Evolutionary conservation across 495 filamentous ascomycete species (phyloP), one percentile per base, ranked within the genome.

Genomic region (Neurospora sp.): DNA sequence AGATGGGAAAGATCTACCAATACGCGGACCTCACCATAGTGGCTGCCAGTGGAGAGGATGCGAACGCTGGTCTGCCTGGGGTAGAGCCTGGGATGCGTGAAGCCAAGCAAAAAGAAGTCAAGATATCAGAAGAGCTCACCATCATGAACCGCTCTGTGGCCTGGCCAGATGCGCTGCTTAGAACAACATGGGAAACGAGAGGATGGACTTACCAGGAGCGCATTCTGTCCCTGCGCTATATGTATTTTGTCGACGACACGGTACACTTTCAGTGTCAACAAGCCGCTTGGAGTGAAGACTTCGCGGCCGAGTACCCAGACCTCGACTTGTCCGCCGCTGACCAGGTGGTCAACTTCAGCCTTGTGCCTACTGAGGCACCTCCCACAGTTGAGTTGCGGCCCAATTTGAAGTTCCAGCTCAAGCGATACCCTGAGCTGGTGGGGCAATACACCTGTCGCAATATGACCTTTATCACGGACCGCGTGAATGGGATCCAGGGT

Each of bases 1-100:
- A 40, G 40, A 16, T 82, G 76, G 77, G 81, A 78, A 70, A 37
- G 73, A 42, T 69, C 44, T 10, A 59, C 73, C 23, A 38, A 9
- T 66, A 69, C 71, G 69, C 44, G 23, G n/a, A 41, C 69, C 62
- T 75, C 7, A 46, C 46, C 66, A 54, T 73, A 31, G n/a, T 72
- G 18, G 71, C 54, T 35, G 31, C 48, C 12, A 42, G 62, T 11
- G 73, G 40, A n/a, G 14, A 16, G 10, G 38, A 72, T 37, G 54
- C 54, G 14, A 66, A 66, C 14, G 54, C 54, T 66, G 54, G 54
- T 18, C 31, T 66, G 27, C 54, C 54, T 18, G 54, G 54, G 12
- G 54, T 66, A 35, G 54, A 66, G 27, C 1, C 54, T 18, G 54
- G 54, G 6, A 66, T 27, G 1, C 27, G 54, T 14, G 6, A 35